Evolutionary conservation across 805 yeast genomes (phyloP).

Genomic region (Yamadazyma paraphyllophila): DNA sequence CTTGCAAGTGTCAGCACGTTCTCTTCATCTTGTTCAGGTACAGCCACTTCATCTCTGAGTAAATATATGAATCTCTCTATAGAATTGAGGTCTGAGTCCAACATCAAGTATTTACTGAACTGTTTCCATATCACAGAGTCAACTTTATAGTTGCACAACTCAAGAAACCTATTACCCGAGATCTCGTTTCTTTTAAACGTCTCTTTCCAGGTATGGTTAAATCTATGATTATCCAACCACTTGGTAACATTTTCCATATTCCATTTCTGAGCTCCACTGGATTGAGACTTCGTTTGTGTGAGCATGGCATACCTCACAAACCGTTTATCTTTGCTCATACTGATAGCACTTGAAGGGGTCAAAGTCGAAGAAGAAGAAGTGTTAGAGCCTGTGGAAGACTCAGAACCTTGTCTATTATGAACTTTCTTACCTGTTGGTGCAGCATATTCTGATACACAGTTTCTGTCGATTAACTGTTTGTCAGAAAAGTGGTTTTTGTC

Average conservation of each 20-base stretch:
- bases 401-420: conserved; percentile 31
- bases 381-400: conserved; percentile 30
- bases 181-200: conserved; percentile 58
- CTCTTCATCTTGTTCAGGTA: conserved; percentile 11
- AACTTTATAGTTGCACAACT: conserved; percentile 62
- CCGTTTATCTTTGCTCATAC: conserved; percentile 33
- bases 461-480: neutral
- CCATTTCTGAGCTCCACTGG: conserved; percentile 63
- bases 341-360: conserved; percentile 23
- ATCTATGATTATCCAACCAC: conserved; percentile 70
- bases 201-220: conserved; percentile 72
- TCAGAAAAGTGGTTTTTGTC: no score
- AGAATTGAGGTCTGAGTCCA: conserved; percentile 50
- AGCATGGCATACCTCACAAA: conserved; percentile 44
- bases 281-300: conserved; percentile 24
- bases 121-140: conserved; percentile 47
- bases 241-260: conserved; percentile 58
- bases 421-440: conserved; percentile 5
- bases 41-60: conserved; percentile 17
- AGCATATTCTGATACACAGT: conserved; percentile 4
- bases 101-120: conserved; percentile 29
- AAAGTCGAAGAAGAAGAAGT: conserved; percentile 30
- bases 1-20: neutral
- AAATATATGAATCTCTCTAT: conserved; percentile 44
- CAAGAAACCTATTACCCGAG: conserved; percentile 61